A percentile compares a stretch with the other conserved stretches of the same genome.
phyloP scores from a whole-genome alignment of 768 basidiomycete genomes.

The Cyathus striatus region DNA sequence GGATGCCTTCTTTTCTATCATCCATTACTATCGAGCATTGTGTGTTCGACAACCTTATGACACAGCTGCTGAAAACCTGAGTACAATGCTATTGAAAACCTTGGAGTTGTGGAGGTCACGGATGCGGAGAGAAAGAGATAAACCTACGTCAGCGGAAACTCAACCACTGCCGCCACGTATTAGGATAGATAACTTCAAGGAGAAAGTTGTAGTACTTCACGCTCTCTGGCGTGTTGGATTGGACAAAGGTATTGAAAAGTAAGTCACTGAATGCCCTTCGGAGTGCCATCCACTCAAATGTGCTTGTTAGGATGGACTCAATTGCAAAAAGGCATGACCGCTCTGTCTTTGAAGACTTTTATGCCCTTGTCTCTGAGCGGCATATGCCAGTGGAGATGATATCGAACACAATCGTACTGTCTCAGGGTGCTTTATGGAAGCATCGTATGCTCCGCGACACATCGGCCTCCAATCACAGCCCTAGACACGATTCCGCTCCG shows the following conservation, averaged over 20 bases:
- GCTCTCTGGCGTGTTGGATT: conserved; percentile 60
- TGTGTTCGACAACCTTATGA: conserved; percentile 85
- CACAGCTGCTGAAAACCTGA: conserved; percentile 82
- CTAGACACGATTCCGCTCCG: conserved; percentile 15
- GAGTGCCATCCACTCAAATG: conserved; percentile 5
- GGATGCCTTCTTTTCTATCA: conserved; percentile 75
- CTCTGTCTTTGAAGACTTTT: conserved; percentile 52
- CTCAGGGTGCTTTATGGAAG: conserved; percentile 82
- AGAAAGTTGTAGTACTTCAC: conserved; percentile 71
- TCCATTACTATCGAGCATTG: conserved; percentile 89
- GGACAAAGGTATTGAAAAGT: conserved; percentile 59
- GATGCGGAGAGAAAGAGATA: conserved; percentile 32
- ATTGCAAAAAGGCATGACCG: conserved; percentile 41
- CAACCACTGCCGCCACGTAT: conserved; percentile 43
- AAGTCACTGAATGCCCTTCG: conserved; percentile 16
- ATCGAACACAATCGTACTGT: conserved; percentile 64
- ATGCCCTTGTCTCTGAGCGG: conserved; percentile 57
- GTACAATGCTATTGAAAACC: conserved; percentile 61
- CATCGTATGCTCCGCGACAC: conserved; percentile 66
- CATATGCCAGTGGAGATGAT: conserved; percentile 73
- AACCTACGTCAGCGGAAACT: conserved; percentile 19
- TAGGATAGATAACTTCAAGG: conserved; percentile 63
- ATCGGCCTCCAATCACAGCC: conserved; percentile 15
- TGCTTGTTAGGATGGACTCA: conserved; percentile 39
- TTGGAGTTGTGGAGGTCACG: conserved; percentile 54